Percentiles rank a stretch among this genome's conserved stretches.
These are phyloP conservation scores for Naematelia encephala DNA, from an alignment of 768 basidiomycete genomes.

Conservation along the genomic window DNA sequence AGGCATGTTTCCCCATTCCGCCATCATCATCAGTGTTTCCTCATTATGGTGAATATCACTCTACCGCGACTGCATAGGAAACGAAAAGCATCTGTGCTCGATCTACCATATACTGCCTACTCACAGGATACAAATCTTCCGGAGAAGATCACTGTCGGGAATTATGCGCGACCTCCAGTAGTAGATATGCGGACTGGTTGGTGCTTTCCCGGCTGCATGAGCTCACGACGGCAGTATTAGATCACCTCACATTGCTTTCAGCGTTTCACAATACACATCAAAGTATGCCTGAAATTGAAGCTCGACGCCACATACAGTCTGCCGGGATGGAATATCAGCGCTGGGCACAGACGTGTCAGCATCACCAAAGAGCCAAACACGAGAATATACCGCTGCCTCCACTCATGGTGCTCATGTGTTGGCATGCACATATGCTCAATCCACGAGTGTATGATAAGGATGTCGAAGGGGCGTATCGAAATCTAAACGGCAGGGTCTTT, in stretches of 20 bases:
- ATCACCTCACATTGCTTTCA: slow-evolving; percentile 3
- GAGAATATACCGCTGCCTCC: slow-evolving; percentile 2
- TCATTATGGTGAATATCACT: not conserved
- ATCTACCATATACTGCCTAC: not conserved
- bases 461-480: slow-evolving; percentile 2
- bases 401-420: slow-evolving; percentile 28
- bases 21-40: not conserved
- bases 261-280: not conserved
- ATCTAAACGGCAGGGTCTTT: slow-evolving; percentile 5
- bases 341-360: slow-evolving; percentile 9
- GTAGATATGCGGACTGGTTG: not conserved
- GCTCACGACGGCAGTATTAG: not conserved
- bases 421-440: slow-evolving; percentile 38
- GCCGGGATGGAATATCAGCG: slow-evolving; percentile 1
- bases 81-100: not conserved
- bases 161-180: not conserved
- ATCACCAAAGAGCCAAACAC: not conserved
- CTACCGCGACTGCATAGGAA: not conserved
- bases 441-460: slow-evolving; percentile 20
- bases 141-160: not conserved
- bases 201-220: not conserved
- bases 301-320: not conserved
- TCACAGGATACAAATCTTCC: not conserved
- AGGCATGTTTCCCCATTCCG: no score
- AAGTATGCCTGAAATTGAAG: not conserved